Base-by-base conservation (phyloP, 2,329 filamentous ascomycete species). In the Sclerotinia sclerotiorum region DNA sequence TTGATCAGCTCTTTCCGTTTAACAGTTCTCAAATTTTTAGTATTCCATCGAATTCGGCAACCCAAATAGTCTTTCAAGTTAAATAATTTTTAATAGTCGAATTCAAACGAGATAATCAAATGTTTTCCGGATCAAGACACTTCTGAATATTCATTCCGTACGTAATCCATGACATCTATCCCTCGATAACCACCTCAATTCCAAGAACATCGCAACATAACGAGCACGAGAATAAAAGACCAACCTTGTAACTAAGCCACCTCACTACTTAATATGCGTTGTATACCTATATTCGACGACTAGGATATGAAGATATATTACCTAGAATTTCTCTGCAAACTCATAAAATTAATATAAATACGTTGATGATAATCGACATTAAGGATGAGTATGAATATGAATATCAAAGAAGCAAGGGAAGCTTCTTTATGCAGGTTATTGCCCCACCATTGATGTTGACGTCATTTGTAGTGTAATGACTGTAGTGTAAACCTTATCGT, bases 1-100 rank as follows among this genome's bases (percentile, higher is more conserved):
- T 24, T 46, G 51, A 35, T 65, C 63, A 65, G 63, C 51, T 48
- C 63, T 58, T 65, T 24, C 63, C 19, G 4, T 65, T 54, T 54
- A 42, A 15, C 39, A 42, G 15, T 32, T 21, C 39, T 11, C 11
- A 39, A 13, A 10, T 39, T 0, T 19, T 35, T 10, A 35, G 17
- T 42, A 42, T 5, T 42, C 13, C 13, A 17, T 3, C 7, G 51
- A 7, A 32, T 29, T 27, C 32, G 51, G 17, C 15, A 15, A 29
- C 7, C 15, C 7, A 54, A 29, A 29, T 5, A 5, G 1, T 42
- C 13, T 8, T 42, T 15, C 10, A 15, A 54, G 6, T 29, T 32
- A 2, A 4, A 39, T 39, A 7, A 13, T 39, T 13, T 39, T 54
- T 7, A 54, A 54, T 7, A 32, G 5, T 5, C 11, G 17, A 21